A percentile compares a stretch with the other conserved stretches of the same genome.
phyloP scores from a whole-genome alignment of 331 rosid genomes.

The Malus hybrid region DNA sequence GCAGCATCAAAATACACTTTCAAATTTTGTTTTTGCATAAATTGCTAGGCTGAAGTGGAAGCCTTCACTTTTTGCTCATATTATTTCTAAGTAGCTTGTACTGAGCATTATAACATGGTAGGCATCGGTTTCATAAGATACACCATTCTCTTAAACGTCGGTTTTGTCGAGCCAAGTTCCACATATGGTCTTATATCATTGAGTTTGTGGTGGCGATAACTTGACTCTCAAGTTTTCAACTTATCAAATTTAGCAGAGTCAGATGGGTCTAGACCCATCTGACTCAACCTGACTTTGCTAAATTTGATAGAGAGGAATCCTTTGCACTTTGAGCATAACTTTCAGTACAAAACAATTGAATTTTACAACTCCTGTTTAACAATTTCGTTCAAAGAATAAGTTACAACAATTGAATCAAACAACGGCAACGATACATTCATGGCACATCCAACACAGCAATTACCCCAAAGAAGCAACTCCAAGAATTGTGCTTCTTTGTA shows the following conservation, averaged over 20 bases:
- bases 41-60: too few relatives aligned
- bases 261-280: background rate
- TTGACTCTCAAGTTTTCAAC: background rate
- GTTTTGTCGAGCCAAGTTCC: too few relatives aligned
- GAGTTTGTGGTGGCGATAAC: background rate
- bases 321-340: background rate
- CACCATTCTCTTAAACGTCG: too few relatives aligned
- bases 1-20: too few relatives aligned
- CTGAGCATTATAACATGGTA: too few relatives aligned
- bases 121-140: too few relatives aligned
- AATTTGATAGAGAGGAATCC: background rate
- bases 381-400: background rate
- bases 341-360: background rate
- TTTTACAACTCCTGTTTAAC: background rate
- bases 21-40: too few relatives aligned
- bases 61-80: too few relatives aligned
- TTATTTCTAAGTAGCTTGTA: too few relatives aligned
- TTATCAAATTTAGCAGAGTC: too few relatives aligned
- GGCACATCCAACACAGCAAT: background rate
- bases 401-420: conserved; percentile 1
- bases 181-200: background rate
- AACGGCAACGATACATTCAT: background rate
- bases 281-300: background rate
- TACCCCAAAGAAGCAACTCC: background rate
- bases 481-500: background rate